phyloP scores from a whole-genome alignment of 2,329 filamentous ascomycete species.

The Arthrobotrys iridis region DNA sequence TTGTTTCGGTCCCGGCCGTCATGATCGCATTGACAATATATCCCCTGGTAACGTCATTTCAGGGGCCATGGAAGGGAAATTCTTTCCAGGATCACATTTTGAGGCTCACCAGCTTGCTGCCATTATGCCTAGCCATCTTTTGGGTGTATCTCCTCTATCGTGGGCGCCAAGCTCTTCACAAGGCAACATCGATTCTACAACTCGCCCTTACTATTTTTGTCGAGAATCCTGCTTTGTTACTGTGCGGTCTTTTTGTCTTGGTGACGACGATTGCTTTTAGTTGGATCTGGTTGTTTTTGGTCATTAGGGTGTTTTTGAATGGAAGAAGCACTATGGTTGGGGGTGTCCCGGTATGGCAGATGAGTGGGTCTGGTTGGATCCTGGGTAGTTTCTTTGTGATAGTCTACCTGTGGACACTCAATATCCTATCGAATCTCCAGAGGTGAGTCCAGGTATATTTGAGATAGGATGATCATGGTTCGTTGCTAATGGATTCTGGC shows the following conservation, averaged over 20 bases:
- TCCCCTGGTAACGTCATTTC: conserved; percentile 87
- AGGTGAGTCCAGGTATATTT: conserved; percentile 62
- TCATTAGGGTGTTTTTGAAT: conserved; percentile 92
- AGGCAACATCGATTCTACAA: conserved; percentile 87
- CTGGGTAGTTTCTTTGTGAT: conserved; percentile 90
- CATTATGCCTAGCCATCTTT: conserved; percentile 75
- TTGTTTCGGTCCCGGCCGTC: conserved; percentile 85
- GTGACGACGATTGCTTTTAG: conserved; percentile 84
- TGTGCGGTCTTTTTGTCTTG: conserved; percentile 83
- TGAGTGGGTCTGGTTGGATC: conserved; percentile 88
- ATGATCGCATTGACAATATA: conserved; percentile 91
- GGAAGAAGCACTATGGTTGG: conserved; percentile 74
- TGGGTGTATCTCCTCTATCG: conserved; percentile 87
- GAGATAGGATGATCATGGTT: not conserved
- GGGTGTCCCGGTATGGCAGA: conserved; percentile 59
- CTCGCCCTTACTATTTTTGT: conserved; percentile 89
- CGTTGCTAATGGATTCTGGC: not conserved
- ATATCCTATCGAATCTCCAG: conserved; percentile 86
- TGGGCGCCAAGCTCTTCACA: conserved; percentile 80
- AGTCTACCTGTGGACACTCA: conserved; percentile 94
- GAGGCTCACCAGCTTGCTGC: conserved; percentile 84
- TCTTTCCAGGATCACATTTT: conserved; percentile 87
- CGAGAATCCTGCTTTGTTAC: conserved; percentile 81
- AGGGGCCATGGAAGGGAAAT: conserved; percentile 76
- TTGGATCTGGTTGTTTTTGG: conserved; percentile 97